Percentiles rank a stretch among this genome's conserved stretches.
Conservation (phyloP, 2,329 filamentous ascomycete genomes). For the Clonostachys byssicola region DNA sequence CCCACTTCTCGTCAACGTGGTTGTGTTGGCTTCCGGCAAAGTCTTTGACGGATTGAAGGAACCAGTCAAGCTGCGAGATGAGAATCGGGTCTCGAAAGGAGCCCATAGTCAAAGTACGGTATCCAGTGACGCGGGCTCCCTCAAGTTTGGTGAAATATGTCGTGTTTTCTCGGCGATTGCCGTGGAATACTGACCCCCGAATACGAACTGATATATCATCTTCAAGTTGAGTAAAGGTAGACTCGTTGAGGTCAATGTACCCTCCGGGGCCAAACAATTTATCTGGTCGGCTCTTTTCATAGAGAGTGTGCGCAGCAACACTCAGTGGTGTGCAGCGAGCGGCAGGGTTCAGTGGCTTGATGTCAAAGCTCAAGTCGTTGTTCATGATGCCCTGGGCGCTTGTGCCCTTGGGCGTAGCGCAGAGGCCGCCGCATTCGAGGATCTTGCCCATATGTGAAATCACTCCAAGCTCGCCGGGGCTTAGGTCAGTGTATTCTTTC, state of each 20-base stretch:
- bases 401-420: slow-evolving; percentile 38
- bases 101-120: slow-evolving; percentile 37
- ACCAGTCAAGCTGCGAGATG: slow-evolving; percentile 26
- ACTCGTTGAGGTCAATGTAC: slow-evolving; percentile 32
- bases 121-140: slow-evolving; percentile 31
- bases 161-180: slow-evolving; percentile 1
- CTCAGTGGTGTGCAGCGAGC: slow-evolving; percentile 39
- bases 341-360: slow-evolving; percentile 30
- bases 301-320: slow-evolving; percentile 49
- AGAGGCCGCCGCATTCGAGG: slow-evolving; percentile 46
- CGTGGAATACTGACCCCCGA: slow-evolving; percentile 16
- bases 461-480: too few relatives aligned
- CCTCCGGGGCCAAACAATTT: slow-evolving; percentile 45
- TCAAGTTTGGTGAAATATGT: slow-evolving; percentile 42
- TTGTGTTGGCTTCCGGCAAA: slow-evolving; percentile 3
- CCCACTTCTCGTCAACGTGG: slow-evolving; percentile 4
- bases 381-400: slow-evolving; percentile 35
- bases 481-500: too few relatives aligned
- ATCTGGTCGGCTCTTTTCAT: slow-evolving; percentile 50
- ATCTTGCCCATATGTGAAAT: slow-evolving; percentile 45
- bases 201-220: slow-evolving; percentile 1
- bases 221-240: slow-evolving; percentile 12
- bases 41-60: slow-evolving; percentile 15
- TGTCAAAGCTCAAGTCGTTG: slow-evolving; percentile 35
- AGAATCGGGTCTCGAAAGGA: slow-evolving; percentile 11